phyloP scores from a whole-genome alignment of 2,329 filamentous ascomycete genomes.

The Sphaerostilbella broomeana region DNA sequence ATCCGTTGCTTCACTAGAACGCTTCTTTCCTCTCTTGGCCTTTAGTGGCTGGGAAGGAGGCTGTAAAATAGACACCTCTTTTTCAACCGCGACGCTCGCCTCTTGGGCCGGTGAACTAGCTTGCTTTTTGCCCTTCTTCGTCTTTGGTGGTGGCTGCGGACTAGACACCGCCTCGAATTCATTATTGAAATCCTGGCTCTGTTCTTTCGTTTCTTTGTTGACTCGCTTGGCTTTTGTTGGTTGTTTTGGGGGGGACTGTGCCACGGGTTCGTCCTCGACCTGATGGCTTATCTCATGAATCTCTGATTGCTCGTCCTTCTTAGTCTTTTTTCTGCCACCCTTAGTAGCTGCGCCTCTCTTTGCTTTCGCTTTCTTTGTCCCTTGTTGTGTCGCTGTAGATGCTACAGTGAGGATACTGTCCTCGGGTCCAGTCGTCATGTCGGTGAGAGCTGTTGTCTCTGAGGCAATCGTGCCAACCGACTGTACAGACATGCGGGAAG shows the following conservation, averaged over 20 bases:
- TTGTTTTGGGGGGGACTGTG: not conserved
- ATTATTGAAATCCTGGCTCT: no score
- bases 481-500: constrained; percentile 57
- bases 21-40: constrained; percentile 51
- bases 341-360: constrained; percentile 50
- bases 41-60: constrained; percentile 27
- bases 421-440: constrained; percentile 44
- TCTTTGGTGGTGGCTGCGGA: no score
- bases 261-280: constrained; percentile 13
- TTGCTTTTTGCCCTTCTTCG: no score
- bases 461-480: constrained; percentile 47
- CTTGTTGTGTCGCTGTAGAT: constrained; percentile 52
- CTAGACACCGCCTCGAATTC: no score
- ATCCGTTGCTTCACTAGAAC: constrained; percentile 54
- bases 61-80: no score
- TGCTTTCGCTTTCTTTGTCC: constrained; percentile 47
- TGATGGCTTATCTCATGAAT: constrained; percentile 27
- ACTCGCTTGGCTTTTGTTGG: no score
- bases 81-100: no score
- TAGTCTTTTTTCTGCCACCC: constrained; percentile 30
- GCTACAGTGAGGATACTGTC: constrained; percentile 54
- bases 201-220: no score
- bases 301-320: constrained; percentile 50
- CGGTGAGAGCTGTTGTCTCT: constrained; percentile 42
- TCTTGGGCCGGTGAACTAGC: no score